Percentiles rank a stretch among this genome's conserved stretches.
Conservation (phyloP, 192 early-diverging fungal genomes). For the Chytriomyces confervae region DNA sequence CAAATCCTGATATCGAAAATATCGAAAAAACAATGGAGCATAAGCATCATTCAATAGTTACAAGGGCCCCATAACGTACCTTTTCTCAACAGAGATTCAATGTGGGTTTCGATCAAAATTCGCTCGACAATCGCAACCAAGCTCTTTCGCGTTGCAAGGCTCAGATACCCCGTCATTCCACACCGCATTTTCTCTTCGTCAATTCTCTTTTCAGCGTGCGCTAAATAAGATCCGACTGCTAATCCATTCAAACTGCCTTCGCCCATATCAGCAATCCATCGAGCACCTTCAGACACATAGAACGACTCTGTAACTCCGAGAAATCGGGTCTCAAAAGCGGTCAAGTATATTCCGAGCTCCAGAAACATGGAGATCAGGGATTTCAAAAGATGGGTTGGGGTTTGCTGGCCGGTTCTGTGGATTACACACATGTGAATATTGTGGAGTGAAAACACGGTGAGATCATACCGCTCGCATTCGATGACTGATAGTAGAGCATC, state of each 20-base stretch:
- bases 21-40: no score
- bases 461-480: background rate
- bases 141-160: slow-evolving; percentile 66
- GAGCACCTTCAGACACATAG: slow-evolving; percentile 7
- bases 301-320: slow-evolving; percentile 19
- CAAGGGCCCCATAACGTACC: slow-evolving; percentile 43
- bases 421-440: background rate
- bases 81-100: slow-evolving; percentile 70
- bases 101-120: slow-evolving; percentile 75
- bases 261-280: background rate
- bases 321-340: slow-evolving; percentile 6
- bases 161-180: slow-evolving; percentile 61
- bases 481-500: background rate
- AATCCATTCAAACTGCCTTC: background rate
- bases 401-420: slow-evolving; percentile 12
- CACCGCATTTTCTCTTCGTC: slow-evolving; percentile 71
- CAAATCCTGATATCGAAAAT: slow-evolving; percentile 65
- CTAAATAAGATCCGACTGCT: slow-evolving; percentile 65
- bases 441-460: background rate
- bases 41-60: background rate
- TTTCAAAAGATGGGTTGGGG: slow-evolving; percentile 2
- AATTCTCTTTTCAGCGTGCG: slow-evolving; percentile 73
- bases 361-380: slow-evolving; percentile 24
- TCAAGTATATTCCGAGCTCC: slow-evolving; percentile 24
- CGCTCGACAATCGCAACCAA: slow-evolving; percentile 68